Conservation (phyloP, 768 basidiomycete genomes). For the Serpula lacrymans region DNA sequence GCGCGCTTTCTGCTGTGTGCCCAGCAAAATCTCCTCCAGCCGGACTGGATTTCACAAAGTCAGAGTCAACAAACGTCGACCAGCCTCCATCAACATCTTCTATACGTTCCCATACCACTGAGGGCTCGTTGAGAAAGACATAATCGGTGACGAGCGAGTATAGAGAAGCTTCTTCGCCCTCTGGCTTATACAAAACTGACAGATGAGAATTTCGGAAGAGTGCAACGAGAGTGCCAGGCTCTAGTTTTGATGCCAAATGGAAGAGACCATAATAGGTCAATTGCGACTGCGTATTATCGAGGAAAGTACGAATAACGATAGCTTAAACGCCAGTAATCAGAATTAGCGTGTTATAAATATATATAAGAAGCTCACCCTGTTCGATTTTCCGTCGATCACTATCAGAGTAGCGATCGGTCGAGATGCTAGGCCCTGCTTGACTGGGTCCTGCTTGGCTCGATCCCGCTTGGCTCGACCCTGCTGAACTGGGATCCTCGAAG, state of each 20-base stretch:
- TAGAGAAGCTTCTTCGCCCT: conserved; percentile 42
- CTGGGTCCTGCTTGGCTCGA: conserved; percentile 9
- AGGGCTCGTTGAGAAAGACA: conserved; percentile 70
- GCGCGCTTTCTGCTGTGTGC: conserved; percentile 58
- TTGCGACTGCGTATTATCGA: conserved; percentile 74
- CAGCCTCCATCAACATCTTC: conserved; percentile 83
- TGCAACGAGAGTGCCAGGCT: conserved; percentile 65
- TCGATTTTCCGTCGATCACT: conserved; percentile 63
- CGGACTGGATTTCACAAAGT: conserved; percentile 61
- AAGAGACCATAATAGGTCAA: conserved; percentile 88
- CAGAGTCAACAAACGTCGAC: conserved; percentile 74
- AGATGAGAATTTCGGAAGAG: conserved; percentile 91
- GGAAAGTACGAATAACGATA: conserved; percentile 60
- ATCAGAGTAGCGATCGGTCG: conserved; percentile 36
- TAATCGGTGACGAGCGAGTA: conserved; percentile 87
- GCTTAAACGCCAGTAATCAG: no score
- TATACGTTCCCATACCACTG: conserved; percentile 87
- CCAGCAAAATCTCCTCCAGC: conserved; percentile 82
- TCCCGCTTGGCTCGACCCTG: conserved; percentile 20
- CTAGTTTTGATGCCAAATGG: conserved; percentile 53
- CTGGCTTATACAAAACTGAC: conserved; percentile 74
- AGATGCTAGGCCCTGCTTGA: conserved; percentile 4
- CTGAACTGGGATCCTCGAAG: conserved; percentile 10
- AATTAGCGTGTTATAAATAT: no score
- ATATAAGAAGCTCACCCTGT: conserved; percentile 51